Base-by-base conservation (phyloP, 1,284 basidiomycete species). In the Vanrija humicola region DNA sequence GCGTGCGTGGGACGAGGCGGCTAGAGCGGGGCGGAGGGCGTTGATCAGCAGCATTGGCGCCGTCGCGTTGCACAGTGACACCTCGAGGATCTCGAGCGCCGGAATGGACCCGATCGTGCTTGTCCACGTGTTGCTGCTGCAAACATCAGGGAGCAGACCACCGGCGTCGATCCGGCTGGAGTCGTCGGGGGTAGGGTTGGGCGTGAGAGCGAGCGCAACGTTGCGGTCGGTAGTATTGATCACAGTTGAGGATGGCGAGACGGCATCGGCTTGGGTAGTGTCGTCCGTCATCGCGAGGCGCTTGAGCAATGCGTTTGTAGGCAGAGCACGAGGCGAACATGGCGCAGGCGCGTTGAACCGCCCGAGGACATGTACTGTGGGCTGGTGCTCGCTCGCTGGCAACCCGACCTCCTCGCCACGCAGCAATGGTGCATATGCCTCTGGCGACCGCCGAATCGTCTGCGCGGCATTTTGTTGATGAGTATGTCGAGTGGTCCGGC, bases 381-480 rank as follows among this genome's bases (percentile, higher is more conserved):
- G 45, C 28, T 15, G 3, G 28, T 16, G 4, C 8, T n/a, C 28
- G 26, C 26, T 16, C 3, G 34, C 29, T 2, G 46, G 34, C n/a
- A 38, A 10, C 12, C 34, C 34, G 9, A 3, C n/a, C 14, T 38
- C 15, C 19, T 48, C 46, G 19, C 16, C 46, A 7, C 18, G 19
- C n/a, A 48, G 6, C n/a, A 48, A 18, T 4, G 46, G 34, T 3
- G 34, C 29, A 34, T 48, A 48, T 10, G 46, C 46, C 9, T 25
- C 19, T 4, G 34, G 6, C 4, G 28, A 38, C n/a, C 46, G 34
- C 10, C 34, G 46, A 9, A 48, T 25, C 14, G 46, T 48, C 38
- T 48, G 46, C 19, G 46, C 34, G n/a, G 46, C 46, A 16, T 48
- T 48, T 48, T 48, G 38, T 48, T 48, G 34, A 48, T 29, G 12